These are phyloP conservation scores for Auriscalpium vulgare DNA, from an alignment of 768 basidiomycete genomes.

Conservation along the genomic window DNA sequence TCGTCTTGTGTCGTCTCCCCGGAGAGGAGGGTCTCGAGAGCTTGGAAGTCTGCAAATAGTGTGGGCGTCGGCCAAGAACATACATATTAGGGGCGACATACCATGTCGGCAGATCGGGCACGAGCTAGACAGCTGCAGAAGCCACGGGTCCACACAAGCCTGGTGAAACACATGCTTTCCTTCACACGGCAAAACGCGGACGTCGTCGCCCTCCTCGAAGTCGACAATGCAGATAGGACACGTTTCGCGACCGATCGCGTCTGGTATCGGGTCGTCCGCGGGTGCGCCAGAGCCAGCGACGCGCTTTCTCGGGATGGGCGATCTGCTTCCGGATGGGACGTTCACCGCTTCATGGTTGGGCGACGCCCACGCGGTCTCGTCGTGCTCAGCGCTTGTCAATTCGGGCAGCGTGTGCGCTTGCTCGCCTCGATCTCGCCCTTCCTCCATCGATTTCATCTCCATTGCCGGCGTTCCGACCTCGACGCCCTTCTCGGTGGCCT, in stretches of 20 bases:
- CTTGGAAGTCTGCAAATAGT: constrained; percentile 26
- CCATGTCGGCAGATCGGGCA: constrained; percentile 93
- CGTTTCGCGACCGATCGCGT: constrained; percentile 69
- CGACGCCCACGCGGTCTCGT: neutral
- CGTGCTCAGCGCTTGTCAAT: neutral
- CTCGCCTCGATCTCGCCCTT: neutral
- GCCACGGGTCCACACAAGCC: constrained; percentile 87
- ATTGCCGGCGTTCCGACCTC: neutral
- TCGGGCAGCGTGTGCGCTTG: neutral
- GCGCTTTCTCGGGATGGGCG: neutral
- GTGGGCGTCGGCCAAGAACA: neutral
- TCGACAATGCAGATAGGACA: constrained; percentile 95
- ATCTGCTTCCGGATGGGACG: neutral
- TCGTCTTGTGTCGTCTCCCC: constrained; percentile 11
- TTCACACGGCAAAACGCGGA: constrained; percentile 86
- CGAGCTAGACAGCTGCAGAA: constrained; percentile 80
- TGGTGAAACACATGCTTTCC: constrained; percentile 88
- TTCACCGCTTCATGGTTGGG: neutral
- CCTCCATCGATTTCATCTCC: constrained; percentile 1
- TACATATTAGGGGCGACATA: constrained; percentile 23
- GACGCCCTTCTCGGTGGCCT: constrained; percentile 2
- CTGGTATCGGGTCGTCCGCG: constrained; percentile 43
- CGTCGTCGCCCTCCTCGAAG: constrained; percentile 89
- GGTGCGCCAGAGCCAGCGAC: constrained; percentile 3
- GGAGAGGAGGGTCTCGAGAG: constrained; percentile 26